These are phyloP conservation scores for Bimuria novae-zelandiae DNA, from an alignment of 2,329 filamentous ascomycete genomes.

Conservation along the genomic window DNA sequence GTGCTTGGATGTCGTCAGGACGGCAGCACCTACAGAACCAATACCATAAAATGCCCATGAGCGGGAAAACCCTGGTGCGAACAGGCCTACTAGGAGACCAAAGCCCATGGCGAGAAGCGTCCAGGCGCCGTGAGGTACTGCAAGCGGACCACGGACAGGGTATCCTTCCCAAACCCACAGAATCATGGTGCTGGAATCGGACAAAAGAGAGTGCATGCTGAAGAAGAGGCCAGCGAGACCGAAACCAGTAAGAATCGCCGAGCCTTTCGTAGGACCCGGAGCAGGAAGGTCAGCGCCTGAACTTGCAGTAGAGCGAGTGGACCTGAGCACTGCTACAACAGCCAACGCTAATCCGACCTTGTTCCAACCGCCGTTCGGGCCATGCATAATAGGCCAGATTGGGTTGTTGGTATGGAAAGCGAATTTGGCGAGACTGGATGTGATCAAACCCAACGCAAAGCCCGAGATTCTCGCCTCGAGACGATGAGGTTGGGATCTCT, in stretches of 20 bases:
- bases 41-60: constrained; percentile 80
- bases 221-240: constrained; percentile 87
- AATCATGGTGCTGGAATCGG: constrained; percentile 98
- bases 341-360: constrained; percentile 78
- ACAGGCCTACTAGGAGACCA: constrained; percentile 77
- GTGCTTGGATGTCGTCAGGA: constrained; percentile 76
- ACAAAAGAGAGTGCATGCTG: constrained; percentile 86
- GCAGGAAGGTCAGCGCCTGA: constrained; percentile 52
- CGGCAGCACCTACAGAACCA: constrained; percentile 76
- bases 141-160: constrained; percentile 83
- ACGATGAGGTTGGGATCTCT: constrained; percentile 72
- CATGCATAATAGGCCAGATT: constrained; percentile 93
- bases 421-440: constrained; percentile 89
- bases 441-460: constrained; percentile 78
- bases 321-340: constrained; percentile 73
- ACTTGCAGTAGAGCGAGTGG: constrained; percentile 67
- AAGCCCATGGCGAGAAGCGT: constrained; percentile 86
- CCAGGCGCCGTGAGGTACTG: constrained; percentile 86
- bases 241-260: constrained; percentile 71
- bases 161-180: constrained; percentile 98
- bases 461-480: constrained; percentile 83
- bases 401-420: constrained; percentile 95
- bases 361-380: constrained; percentile 90
- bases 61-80: constrained; percentile 69
- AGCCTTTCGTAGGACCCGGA: constrained; percentile 66